Percentiles rank a stretch among this genome's conserved stretches.
Evolutionary conservation across 306 rosid genomes (phyloP).

Genomic region (Boehmeria nivea): DNA sequence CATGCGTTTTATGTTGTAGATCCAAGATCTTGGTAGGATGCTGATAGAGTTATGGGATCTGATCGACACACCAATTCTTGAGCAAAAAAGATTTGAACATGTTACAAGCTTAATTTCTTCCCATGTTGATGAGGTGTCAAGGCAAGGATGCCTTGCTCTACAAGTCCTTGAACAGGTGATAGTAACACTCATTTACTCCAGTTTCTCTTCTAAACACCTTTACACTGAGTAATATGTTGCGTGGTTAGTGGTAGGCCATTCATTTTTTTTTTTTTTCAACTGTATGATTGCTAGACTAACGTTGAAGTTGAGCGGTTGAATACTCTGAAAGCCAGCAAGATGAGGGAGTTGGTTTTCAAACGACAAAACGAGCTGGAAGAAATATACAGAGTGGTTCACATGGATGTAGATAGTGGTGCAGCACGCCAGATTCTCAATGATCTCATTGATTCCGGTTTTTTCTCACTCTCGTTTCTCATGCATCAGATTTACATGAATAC

Average conservation of each 20-base stretch:
- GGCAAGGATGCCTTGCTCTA: slow-evolving; percentile 57
- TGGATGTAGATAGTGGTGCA: slow-evolving; percentile 67
- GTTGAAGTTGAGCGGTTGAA: slow-evolving; percentile 65
- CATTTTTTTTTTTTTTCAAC: slow-evolving; percentile 12
- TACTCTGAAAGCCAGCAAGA: slow-evolving; percentile 71
- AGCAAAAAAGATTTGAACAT: slow-evolving; percentile 56
- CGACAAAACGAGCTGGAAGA: slow-evolving; percentile 83
- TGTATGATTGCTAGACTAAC: slow-evolving; percentile 38
- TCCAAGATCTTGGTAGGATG: slow-evolving; percentile 51
- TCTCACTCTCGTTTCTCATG: not conserved
- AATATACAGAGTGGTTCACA: slow-evolving; percentile 72
- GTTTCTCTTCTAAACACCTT: slow-evolving; percentile 12
- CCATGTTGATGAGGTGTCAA: slow-evolving; percentile 60
- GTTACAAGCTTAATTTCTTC: slow-evolving; percentile 50
- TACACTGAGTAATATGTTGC: not conserved
- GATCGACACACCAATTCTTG: slow-evolving; percentile 62
- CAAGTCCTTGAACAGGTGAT: slow-evolving; percentile 71
- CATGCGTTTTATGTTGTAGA: slow-evolving; percentile 33
- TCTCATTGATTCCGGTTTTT: slow-evolving; percentile 73
- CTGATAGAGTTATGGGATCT: slow-evolving; percentile 74
- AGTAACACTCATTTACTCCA: slow-evolving; percentile 10
- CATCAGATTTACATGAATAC: not conserved
- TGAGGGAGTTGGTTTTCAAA: slow-evolving; percentile 75
- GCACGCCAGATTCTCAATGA: slow-evolving; percentile 54
- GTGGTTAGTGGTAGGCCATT: not conserved